Base-by-base conservation (phyloP, 1,284 basidiomycete species). In the Schizophyllum commune region DNA sequence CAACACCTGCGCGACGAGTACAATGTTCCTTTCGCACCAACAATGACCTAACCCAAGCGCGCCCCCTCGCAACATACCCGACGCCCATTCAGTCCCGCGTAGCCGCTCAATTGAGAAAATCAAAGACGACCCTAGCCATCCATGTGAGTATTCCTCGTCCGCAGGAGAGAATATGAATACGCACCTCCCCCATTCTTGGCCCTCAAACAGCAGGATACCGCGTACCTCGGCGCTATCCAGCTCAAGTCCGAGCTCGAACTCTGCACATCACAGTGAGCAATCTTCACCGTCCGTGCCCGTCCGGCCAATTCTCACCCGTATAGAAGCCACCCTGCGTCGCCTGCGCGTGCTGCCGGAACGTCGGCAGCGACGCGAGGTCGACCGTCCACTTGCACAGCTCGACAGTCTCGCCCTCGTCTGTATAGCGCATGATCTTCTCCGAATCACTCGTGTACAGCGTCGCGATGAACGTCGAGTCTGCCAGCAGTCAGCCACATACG, bases 321-420 rank as follows among this genome's bases (percentile, higher is more conserved):
- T 91, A 92, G 74, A 92, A 93, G 15, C 89, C 86, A 59, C 79
- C 76, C 52, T 79, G 76, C 21, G 83, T 77, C 21, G 83, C 77
- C 22, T 72, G 75, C 55, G 86, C 84, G 65, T 86, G 85, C 64
- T 84, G 83, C 70, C 83, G 84, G 77, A 91, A 93, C 54, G 83
- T 85, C 32, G 90, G 90, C 61, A 93, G 72, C 27, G 85, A 81
- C 55, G 83, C 82, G 58, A 93, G 77, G 72, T 93, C 88, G 54
- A 92, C 90, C 6, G 86, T 90, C 91, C 91, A 93, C 73, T 89
- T 87, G 76, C 91, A 93, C 59, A 93, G 75, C 69, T 91, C 89
- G 58, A 71, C 76, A 13, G 83, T 86, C 68, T 88, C 88, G 15
- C 87, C 88, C 76, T 92, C 90, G 69, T 92, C 91, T 5, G 86